phyloP scores from a whole-genome alignment of 306 rosid genomes.

The Vigna trinervia region DNA sequence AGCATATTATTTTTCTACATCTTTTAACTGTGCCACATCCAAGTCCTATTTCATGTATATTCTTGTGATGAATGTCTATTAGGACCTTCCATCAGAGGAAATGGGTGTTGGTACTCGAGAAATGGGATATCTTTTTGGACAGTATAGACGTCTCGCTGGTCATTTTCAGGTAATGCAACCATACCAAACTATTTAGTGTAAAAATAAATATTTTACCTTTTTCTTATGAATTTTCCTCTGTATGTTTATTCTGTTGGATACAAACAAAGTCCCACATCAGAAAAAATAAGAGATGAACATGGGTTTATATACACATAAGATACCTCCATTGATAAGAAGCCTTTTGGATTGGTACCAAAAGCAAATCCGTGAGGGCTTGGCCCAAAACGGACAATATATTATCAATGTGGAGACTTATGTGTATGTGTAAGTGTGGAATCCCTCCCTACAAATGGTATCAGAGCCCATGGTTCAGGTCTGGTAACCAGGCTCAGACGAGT shows the following conservation, averaged over 20 bases:
- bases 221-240: background rate
- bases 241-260: background rate
- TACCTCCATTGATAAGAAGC: too few relatives aligned
- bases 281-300: too few relatives aligned
- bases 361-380: too few relatives aligned
- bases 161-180: slow-evolving; percentile 79
- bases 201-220: background rate
- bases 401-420: too few relatives aligned
- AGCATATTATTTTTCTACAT: slow-evolving; percentile 29
- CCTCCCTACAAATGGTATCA: too few relatives aligned
- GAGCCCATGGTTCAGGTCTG: too few relatives aligned
- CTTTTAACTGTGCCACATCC: slow-evolving; percentile 15
- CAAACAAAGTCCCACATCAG: too few relatives aligned
- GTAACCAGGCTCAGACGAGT: too few relatives aligned
- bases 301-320: too few relatives aligned
- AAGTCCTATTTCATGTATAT: slow-evolving; percentile 21
- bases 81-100: slow-evolving; percentile 99
- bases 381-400: too few relatives aligned
- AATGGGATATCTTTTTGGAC: slow-evolving; percentile 99
- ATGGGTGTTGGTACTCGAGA: slow-evolving; percentile 99
- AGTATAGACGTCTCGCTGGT: slow-evolving; percentile 94
- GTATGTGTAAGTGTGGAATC: too few relatives aligned
- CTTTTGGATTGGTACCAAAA: too few relatives aligned
- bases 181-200: slow-evolving; percentile 30
- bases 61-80: slow-evolving; percentile 48